Evolutionary conservation across 1,284 basidiomycete genomes (phyloP), one percentile per base, ranked within the genome.

Genomic region (Mycena citricolor): DNA sequence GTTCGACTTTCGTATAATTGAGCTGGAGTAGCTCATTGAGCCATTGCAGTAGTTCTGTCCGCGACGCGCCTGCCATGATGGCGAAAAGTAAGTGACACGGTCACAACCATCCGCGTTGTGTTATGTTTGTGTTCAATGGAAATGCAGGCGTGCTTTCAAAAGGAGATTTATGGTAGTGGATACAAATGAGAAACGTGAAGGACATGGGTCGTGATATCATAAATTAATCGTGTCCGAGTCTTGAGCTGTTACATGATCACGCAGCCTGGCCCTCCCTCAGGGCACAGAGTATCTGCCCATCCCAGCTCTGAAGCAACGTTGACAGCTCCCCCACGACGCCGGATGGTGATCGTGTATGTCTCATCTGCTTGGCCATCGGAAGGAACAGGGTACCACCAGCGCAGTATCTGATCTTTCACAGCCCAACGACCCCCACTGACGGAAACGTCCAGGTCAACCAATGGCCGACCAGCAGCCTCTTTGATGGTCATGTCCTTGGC

Each of bases 1-100:
- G 93, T 66, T 95, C 93, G 51, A 97, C 70, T 68, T 97, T 98
- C 23, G 88, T 92, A 69, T 97, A 94, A 68, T 87, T 89, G 63
- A 92, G 70, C 59, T 87, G 83, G 7, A 98, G 79, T 16, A 99
- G 83, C 35, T 95, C 90, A 68, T 98, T 98, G 61, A 97, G 72
- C 97, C 97, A 99, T 38, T 77, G 76, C 30, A 99, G 63, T 23
- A 99, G 78, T 62, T 99, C 97, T 35, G 89, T 88, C 62, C 95
- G 76, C 51, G 87, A 90, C 19, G 67, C 68, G 8, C 46, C 51
- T 8, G 51, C 42, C 51, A 52, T 52, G 32, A n/a, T n/a, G n/a
- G n/a, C n/a, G n/a, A n/a, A n/a, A n/a, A n/a, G n/a, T n/a, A n/a
- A n/a, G n/a, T n/a, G n/a, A n/a, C n/a, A n/a, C n/a, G n/a, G n/a